Percentiles rank a stretch among this genome's conserved stretches.
These are phyloP conservation scores for Musa schizocarpa DNA, from an alignment of 176 grass and related monocot species.

Conservation along the genomic window DNA sequence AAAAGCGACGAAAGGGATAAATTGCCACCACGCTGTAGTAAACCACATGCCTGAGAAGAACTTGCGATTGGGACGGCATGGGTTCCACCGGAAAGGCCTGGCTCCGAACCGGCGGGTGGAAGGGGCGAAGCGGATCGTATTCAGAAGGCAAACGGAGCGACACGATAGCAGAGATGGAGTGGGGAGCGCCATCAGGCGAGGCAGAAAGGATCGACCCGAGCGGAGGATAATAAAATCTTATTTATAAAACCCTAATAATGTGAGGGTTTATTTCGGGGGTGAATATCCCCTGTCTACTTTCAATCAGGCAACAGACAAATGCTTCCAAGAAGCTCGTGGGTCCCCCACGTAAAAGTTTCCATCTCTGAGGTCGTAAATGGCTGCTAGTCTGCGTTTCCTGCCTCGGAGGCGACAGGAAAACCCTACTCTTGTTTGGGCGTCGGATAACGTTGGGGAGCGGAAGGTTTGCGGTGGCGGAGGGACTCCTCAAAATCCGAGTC, in stretches of 20 bases:
- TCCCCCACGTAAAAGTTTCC: no score
- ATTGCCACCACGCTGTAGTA: background rate
- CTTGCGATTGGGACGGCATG: conserved; percentile 34
- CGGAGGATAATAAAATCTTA: background rate
- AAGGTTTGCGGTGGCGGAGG: no score
- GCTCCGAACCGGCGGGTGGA: conserved; percentile 14
- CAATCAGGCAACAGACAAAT: no score
- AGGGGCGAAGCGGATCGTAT: conserved; percentile 41
- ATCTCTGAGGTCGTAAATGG: no score
- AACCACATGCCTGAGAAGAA: conserved; percentile 45
- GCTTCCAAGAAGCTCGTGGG: no score
- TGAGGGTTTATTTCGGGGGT: background rate
- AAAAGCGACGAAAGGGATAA: background rate
- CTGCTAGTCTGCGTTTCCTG: no score
- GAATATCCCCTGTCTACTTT: no score
- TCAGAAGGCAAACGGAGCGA: conserved; percentile 48
- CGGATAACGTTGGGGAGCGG: no score
- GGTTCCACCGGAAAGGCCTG: conserved; percentile 25
- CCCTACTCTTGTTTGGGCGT: no score
- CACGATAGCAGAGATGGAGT: conserved; percentile 41
- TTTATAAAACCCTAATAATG: background rate
- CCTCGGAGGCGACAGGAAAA: no score
- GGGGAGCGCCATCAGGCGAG: conserved; percentile 45
- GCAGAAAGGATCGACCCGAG: background rate
- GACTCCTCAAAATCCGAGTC: no score